Percentiles rank a stretch among this genome's conserved stretches.
These are phyloP conservation scores for Podaxis mareebaensis DNA, from an alignment of 768 basidiomycete genomes.

Conservation along the genomic window DNA sequence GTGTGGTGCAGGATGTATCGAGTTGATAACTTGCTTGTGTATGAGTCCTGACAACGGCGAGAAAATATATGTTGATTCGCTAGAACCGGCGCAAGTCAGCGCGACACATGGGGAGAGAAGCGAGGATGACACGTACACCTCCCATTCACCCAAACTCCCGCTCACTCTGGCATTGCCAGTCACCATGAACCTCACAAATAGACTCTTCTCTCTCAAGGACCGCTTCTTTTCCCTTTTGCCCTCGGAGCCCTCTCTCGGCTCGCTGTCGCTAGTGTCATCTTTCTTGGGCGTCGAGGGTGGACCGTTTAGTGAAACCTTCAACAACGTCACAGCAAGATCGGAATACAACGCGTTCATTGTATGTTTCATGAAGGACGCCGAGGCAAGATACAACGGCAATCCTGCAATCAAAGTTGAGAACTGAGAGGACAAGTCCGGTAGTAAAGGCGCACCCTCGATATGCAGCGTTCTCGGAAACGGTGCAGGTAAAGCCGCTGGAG, in stretches of 20 bases:
- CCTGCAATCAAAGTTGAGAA: constrained; percentile 38
- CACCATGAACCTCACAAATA: constrained; percentile 57
- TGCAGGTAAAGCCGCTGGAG: constrained; percentile 61
- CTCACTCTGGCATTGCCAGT: constrained; percentile 64
- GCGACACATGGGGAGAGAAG: neutral
- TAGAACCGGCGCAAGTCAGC: constrained; percentile 25
- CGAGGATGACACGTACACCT: constrained; percentile 52
- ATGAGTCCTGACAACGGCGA: constrained; percentile 68
- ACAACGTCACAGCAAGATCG: constrained; percentile 57
- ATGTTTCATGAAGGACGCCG: constrained; percentile 67
- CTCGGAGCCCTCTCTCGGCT: neutral
- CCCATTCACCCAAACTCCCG: constrained; percentile 65
- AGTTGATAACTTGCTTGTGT: constrained; percentile 63
- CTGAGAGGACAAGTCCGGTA: neutral
- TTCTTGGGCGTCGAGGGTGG: constrained; percentile 20
- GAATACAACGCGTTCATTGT: constrained; percentile 77
- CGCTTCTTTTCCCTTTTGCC: constrained; percentile 24
- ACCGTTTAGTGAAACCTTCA: constrained; percentile 44
- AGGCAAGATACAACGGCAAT: constrained; percentile 70
- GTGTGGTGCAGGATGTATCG: constrained; percentile 79
- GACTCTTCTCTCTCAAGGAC: constrained; percentile 53
- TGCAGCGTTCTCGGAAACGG: constrained; percentile 71
- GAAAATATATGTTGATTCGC: constrained; percentile 73
- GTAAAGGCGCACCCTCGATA: constrained; percentile 57
- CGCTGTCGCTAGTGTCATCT: neutral